Evolutionary conservation across 148 eudicot species (phyloP).

Genomic region (Fallopia convolvulus): DNA sequence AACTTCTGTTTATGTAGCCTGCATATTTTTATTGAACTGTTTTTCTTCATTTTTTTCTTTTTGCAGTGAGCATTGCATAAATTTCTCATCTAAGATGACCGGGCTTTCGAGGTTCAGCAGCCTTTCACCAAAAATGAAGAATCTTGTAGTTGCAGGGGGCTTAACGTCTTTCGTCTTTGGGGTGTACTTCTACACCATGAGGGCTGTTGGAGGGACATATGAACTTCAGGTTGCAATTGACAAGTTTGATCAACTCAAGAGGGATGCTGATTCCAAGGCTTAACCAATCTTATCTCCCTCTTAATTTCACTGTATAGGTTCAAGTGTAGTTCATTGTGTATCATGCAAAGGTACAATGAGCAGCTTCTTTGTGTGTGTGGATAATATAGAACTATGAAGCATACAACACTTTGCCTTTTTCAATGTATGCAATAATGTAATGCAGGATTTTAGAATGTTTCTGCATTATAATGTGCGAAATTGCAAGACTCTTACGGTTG

Average conservation of each 20-base stretch:
- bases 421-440: not conserved
- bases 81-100: too few relatives aligned
- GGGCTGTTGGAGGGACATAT: conserved; percentile 92
- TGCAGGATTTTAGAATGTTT: not conserved
- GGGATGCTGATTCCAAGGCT: conserved; percentile 23
- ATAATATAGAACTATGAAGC: not conserved
- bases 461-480: not conserved
- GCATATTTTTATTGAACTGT: too few relatives aligned
- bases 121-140: conserved; percentile 66
- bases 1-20: too few relatives aligned
- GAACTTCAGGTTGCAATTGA: conserved; percentile 93
- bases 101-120: too few relatives aligned
- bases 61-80: too few relatives aligned
- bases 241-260: conserved; percentile 61
- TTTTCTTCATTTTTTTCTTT: too few relatives aligned
- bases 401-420: not conserved
- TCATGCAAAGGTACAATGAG: not conserved
- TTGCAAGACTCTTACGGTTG: not conserved
- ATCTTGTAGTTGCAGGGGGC: conserved; percentile 82
- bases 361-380: not conserved
- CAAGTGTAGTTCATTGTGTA: not conserved
- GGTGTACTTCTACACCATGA: conserved; percentile 97
- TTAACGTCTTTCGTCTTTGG: conserved; percentile 79
- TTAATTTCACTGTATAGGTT: not conserved
- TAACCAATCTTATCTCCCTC: not conserved